These are phyloP conservation scores for Chenopodium formosanum DNA, from an alignment of 148 eudicot genomes.

Conservation along the genomic window DNA sequence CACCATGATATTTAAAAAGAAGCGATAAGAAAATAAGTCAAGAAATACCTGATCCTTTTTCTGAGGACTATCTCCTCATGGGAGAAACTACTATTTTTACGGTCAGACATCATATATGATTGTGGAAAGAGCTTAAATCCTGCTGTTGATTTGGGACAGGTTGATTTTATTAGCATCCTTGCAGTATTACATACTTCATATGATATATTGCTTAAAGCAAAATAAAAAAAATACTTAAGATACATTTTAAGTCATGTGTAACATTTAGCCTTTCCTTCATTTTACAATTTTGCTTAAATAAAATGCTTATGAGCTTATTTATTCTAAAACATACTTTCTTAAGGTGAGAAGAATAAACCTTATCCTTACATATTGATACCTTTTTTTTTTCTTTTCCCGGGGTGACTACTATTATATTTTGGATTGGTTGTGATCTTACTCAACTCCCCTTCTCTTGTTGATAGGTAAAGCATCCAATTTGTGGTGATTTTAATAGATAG, in stretches of 20 bases:
- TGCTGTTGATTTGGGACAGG: conserved; percentile 98
- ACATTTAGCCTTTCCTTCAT: neutral
- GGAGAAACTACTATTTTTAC: conserved; percentile 79
- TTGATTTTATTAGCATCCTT: conserved; percentile 22
- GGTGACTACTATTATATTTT: neutral
- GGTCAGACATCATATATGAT: conserved; percentile 80
- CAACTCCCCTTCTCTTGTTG: neutral
- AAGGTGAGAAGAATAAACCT: neutral
- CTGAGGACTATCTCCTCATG: conserved; percentile 40
- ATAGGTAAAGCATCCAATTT: neutral
- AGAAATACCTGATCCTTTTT: neutral
- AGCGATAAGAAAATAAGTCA: neutral
- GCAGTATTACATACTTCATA: neutral
- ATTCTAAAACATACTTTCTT: neutral
- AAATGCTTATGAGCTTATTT: neutral
- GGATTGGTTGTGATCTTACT: neutral
- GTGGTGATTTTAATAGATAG: conserved; percentile 47
- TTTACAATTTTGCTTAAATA: neutral
- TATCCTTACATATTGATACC: neutral
- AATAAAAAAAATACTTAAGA: no score
- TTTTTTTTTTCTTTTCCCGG: no score
- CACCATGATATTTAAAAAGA: neutral
- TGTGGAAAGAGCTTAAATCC: conserved; percentile 97
- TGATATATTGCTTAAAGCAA: neutral
- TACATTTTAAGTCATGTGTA: neutral